phyloP scores from a whole-genome alignment of 331 rosid genomes.

The Rosa hybrid region DNA sequence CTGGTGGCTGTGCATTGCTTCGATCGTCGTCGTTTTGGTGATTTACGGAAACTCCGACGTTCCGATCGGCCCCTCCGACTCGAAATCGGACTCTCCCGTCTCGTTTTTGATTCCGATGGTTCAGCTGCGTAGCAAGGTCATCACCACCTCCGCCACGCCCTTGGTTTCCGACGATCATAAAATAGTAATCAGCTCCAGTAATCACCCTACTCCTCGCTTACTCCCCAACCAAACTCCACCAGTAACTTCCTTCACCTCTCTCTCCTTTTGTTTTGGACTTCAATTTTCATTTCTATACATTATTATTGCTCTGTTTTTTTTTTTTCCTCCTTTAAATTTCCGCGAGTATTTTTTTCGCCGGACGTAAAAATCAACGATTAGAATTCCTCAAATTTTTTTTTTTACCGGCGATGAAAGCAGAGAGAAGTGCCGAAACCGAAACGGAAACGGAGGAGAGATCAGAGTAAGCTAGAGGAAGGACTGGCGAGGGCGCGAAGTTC shows the following conservation, averaged over 20 bases:
- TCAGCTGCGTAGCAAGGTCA: slow-evolving; percentile 11
- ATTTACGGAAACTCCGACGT: background rate
- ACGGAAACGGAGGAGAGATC: slow-evolving; percentile 21
- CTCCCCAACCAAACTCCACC: background rate
- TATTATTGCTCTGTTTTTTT: background rate
- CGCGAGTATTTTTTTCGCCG: background rate
- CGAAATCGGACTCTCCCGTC: background rate
- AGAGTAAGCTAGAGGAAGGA: slow-evolving; percentile 40
- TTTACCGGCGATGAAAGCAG: slow-evolving; percentile 12
- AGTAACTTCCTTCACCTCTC: background rate
- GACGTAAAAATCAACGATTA: background rate
- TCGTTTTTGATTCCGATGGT: slow-evolving; percentile 19
- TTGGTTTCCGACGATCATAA: slow-evolving; percentile 7
- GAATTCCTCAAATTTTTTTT: background rate
- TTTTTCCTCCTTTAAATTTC: background rate
- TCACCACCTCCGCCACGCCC: background rate
- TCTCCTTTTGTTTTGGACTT: background rate
- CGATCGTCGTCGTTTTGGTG: slow-evolving; percentile 15
- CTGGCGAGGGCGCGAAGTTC: slow-evolving; percentile 50
- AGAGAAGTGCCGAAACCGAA: slow-evolving; percentile 18
- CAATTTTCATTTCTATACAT: background rate
- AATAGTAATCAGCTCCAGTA: slow-evolving; percentile 1
- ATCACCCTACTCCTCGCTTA: background rate
- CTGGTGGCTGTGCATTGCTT: slow-evolving; percentile 8
- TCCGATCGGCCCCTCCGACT: slow-evolving; percentile 1